A percentile compares a stretch with the other conserved stretches of the same genome.
phyloP scores from a whole-genome alignment of 169 alveolate species.

The Eimeria acervulina region DNA sequence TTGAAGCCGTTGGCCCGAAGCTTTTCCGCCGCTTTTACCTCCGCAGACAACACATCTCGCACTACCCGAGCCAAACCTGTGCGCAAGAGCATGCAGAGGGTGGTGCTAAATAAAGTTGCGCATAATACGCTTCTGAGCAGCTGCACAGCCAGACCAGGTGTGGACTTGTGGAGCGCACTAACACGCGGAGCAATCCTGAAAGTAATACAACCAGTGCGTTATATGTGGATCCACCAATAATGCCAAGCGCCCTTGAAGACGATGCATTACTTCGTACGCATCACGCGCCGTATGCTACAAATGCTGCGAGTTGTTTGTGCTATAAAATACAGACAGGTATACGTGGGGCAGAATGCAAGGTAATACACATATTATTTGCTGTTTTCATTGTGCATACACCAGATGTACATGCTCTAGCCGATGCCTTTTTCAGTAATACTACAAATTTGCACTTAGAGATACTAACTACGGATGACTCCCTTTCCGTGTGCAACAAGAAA shows the following conservation, averaged over 20 bases:
- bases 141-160: neutral
- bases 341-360: neutral
- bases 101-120: neutral
- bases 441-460: neutral
- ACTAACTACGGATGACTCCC: neutral
- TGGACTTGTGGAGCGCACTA: neutral
- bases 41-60: slow-evolving; percentile 58
- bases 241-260: neutral
- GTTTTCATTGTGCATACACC: neutral
- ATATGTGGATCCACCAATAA: neutral
- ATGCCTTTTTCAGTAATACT: neutral
- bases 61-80: slow-evolving; percentile 50
- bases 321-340: neutral
- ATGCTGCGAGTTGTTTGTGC: neutral
- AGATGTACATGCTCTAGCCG: neutral
- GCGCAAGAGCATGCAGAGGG: neutral
- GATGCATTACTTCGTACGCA: neutral
- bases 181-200: neutral
- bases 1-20: slow-evolving; percentile 58
- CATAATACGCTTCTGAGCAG: neutral
- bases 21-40: slow-evolving; percentile 53
- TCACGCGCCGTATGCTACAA: neutral
- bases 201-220: neutral
- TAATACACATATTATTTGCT: neutral
- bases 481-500: neutral